Evolutionary conservation across 257 asterid species (phyloP).

Genomic region (Datura wrightii): DNA sequence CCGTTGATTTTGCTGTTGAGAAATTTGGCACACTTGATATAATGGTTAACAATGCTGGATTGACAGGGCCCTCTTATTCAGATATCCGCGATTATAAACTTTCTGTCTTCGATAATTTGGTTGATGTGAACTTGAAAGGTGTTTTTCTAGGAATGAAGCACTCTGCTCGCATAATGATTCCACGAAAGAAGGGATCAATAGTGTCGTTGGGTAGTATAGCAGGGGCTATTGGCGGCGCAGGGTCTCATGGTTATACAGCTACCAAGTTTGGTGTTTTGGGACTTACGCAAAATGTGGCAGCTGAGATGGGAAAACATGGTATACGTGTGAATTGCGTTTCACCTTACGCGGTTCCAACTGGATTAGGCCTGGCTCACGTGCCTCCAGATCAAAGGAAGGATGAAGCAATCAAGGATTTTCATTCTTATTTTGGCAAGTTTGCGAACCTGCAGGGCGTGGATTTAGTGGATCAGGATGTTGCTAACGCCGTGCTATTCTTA

Average conservation of each 20-base stretch:
- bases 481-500: slow-evolving; percentile 73
- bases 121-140: slow-evolving; percentile 70
- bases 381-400: slow-evolving; percentile 77
- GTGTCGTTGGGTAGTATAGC: slow-evolving; percentile 64
- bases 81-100: slow-evolving; percentile 67
- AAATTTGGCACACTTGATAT: slow-evolving; percentile 76
- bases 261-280: slow-evolving; percentile 86
- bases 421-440: slow-evolving; percentile 48
- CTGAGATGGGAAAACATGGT: slow-evolving; percentile 82
- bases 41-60: slow-evolving; percentile 89
- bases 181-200: slow-evolving; percentile 72
- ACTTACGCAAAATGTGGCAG: slow-evolving; percentile 77
- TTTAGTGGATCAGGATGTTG: slow-evolving; percentile 65
- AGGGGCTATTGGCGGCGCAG: slow-evolving; percentile 52
- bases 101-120: slow-evolving; percentile 56
- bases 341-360: slow-evolving; percentile 81
- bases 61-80: slow-evolving; percentile 57
- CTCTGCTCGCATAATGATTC: slow-evolving; percentile 90
- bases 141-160: slow-evolving; percentile 90
- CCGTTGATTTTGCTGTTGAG: slow-evolving; percentile 69
- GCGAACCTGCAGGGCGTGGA: slow-evolving; percentile 83
- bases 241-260: slow-evolving; percentile 71
- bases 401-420: slow-evolving; percentile 62
- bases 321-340: slow-evolving; percentile 86
- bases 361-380: slow-evolving; percentile 59